Conservation (phyloP, 1,284 basidiomycete species). For the Rhizoctonia solani region DNA sequence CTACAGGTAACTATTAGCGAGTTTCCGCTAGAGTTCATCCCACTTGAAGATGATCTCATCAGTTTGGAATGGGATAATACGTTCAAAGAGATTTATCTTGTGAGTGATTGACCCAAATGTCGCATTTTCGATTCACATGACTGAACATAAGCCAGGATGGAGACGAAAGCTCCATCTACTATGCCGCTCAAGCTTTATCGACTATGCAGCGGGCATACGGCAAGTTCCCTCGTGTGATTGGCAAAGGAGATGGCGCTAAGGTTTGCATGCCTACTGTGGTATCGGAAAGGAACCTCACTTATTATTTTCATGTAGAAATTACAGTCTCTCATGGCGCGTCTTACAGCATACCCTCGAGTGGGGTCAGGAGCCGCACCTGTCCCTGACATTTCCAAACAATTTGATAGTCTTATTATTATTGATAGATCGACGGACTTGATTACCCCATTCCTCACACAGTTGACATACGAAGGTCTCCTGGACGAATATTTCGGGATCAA, state of each 20-base stretch:
- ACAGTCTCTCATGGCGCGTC: conserved; percentile 25
- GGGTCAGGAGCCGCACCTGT: conserved; percentile 49
- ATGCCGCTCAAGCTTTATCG: conserved; percentile 84
- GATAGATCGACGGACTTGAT: conserved; percentile 96
- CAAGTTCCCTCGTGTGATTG: conserved; percentile 88
- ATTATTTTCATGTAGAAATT: conserved; percentile 10
- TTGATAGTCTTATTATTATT: conserved; percentile 88
- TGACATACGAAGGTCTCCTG: conserved; percentile 97
- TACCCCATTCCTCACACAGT: conserved; percentile 91
- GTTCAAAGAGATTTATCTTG: conserved; percentile 85
- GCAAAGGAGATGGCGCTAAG: conserved; percentile 90
- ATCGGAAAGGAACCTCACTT: background rate
- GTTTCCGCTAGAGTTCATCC: conserved; percentile 92
- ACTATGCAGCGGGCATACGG: conserved; percentile 88
- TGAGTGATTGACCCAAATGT: conserved; percentile 49
- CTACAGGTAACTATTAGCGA: conserved; percentile 67
- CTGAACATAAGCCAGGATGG: conserved; percentile 66
- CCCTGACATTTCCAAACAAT: conserved; percentile 54
- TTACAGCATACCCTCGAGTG: conserved; percentile 27
- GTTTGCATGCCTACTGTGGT: conserved; percentile 48
- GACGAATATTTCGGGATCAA: conserved; percentile 91
- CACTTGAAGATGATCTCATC: conserved; percentile 87
- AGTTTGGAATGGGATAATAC: conserved; percentile 84
- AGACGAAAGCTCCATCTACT: conserved; percentile 89
- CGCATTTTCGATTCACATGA: conserved; percentile 2